Conservation (phyloP, 2,329 filamentous ascomycete species). For the Sporothrix mexicana region DNA sequence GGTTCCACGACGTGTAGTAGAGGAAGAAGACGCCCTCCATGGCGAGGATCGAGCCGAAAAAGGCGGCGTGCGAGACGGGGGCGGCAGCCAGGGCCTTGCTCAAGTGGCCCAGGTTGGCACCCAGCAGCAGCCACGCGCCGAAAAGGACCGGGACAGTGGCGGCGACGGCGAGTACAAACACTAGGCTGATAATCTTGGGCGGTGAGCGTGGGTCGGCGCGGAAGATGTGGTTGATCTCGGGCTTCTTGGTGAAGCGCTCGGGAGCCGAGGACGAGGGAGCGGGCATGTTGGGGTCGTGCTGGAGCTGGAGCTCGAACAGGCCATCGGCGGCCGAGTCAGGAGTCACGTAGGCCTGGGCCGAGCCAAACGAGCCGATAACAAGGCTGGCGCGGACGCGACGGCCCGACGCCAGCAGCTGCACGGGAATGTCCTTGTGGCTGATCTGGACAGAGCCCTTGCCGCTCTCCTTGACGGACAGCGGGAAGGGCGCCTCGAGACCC, state of each 20-base stretch:
- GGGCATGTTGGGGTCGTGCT: conserved; percentile 66
- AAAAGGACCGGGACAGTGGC: conserved; percentile 77
- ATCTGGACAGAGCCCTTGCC: conserved; percentile 86
- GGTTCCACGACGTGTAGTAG: conserved; percentile 90
- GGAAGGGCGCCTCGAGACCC: conserved; percentile 85
- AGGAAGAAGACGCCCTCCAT: conserved; percentile 94
- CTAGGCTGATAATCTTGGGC: conserved; percentile 76
- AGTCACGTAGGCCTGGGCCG: conserved; percentile 69
- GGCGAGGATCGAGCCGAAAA: conserved; percentile 83
- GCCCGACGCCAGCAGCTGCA: conserved; percentile 74
- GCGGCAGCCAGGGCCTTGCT: conserved; percentile 75
- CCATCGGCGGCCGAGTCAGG: conserved; percentile 39
- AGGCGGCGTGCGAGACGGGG: conserved; percentile 80
- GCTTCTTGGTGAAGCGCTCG: conserved; percentile 80
- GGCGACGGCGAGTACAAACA: conserved; percentile 76
- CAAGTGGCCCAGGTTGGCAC: conserved; percentile 82
- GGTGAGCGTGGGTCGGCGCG: conserved; percentile 78
- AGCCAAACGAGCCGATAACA: conserved; percentile 85
- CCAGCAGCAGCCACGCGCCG: conserved; percentile 72
- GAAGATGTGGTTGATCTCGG: conserved; percentile 93
- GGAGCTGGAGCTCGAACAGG: conserved; percentile 74
- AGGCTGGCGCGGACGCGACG: conserved; percentile 78
- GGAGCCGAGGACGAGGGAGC: conserved; percentile 66
- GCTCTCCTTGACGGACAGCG: conserved; percentile 81
- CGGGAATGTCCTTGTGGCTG: conserved; percentile 86